Percentiles rank a stretch among this genome's conserved stretches.
phyloP scores from a whole-genome alignment of 139 green algal species.

The Tetradesmus obliquus region DNA sequence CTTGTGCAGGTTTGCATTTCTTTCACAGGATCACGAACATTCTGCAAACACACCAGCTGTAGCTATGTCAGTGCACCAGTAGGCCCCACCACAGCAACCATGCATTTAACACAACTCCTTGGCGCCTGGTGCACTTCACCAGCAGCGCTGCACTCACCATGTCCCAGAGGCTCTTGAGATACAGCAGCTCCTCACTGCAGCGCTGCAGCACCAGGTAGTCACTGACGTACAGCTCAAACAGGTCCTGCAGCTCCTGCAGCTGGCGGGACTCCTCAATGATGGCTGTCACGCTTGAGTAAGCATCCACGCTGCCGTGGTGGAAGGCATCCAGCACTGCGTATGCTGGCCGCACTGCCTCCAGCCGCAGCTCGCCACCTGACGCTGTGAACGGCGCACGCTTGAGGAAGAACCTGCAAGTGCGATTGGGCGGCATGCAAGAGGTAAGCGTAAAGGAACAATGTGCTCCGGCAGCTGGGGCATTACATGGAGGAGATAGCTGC shows the following conservation, averaged over 20 bases:
- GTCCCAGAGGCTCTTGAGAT: constrained; percentile 91
- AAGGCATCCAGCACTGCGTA: constrained; percentile 78
- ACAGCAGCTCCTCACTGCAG: constrained; percentile 88
- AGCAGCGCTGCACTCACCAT: constrained; percentile 55
- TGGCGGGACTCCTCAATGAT: constrained; percentile 82
- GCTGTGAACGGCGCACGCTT: constrained; percentile 79
- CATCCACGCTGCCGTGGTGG: constrained; percentile 76
- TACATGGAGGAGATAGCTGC: no score
- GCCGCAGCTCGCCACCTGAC: constrained; percentile 64
- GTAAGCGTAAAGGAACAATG: no score
- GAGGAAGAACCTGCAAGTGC: constrained; percentile 75
- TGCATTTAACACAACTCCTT: background rate
- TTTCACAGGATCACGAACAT: no score
- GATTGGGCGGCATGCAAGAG: background rate
- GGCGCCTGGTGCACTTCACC: background rate
- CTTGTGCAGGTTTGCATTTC: background rate
- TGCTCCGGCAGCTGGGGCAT: background rate
- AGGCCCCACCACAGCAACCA: background rate
- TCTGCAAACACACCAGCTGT: no score
- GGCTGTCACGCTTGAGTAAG: constrained; percentile 66
- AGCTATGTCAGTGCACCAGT: no score
- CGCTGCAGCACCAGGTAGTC: constrained; percentile 86
- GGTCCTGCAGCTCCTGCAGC: constrained; percentile 88
- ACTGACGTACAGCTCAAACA: constrained; percentile 90
- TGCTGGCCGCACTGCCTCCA: constrained; percentile 70